Evolutionary conservation across 2,329 filamentous ascomycete genomes (phyloP).

Genomic region (Hansfordia pulvinata): DNA sequence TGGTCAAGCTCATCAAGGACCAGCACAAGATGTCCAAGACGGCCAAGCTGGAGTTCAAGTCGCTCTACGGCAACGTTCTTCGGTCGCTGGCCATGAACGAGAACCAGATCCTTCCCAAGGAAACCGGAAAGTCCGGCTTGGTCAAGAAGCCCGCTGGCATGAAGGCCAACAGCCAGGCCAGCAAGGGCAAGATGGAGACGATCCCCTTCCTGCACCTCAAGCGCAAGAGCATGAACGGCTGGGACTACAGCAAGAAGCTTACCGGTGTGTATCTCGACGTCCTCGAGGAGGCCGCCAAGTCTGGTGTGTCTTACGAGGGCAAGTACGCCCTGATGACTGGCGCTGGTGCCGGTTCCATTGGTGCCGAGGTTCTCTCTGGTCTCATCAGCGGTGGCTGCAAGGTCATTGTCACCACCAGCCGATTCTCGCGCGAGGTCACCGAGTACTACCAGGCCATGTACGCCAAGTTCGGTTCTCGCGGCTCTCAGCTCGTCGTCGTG

Average conservation of each 20-base stretch:
- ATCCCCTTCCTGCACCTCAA: constrained; percentile 97
- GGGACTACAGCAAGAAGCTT: constrained; percentile 99
- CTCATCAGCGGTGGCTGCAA: constrained; percentile 93
- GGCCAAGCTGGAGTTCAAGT: constrained; percentile 92
- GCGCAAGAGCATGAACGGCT: constrained; percentile 83
- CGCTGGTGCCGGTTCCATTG: constrained; percentile 93
- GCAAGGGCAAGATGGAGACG: constrained; percentile 89
- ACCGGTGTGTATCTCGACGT: constrained; percentile 88
- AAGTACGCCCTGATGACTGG: constrained; percentile 98
- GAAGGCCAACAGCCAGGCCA: constrained; percentile 37
- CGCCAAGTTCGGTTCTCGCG: constrained; percentile 80
- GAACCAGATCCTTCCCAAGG: constrained; percentile 86
- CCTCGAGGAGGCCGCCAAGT: constrained; percentile 74
- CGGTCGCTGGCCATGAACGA: constrained; percentile 96
- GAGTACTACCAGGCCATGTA: constrained; percentile 99
- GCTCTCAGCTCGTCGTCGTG: constrained; percentile 93
- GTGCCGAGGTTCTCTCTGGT: constrained; percentile 90
- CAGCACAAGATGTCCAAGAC: constrained; percentile 97
- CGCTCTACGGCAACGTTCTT: constrained; percentile 84
- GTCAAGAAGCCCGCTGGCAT: constrained; percentile 31
- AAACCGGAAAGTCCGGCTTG: constrained; percentile 51
- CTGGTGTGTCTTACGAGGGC: constrained; percentile 81
- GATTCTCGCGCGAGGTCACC: constrained; percentile 93
- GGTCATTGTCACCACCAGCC: constrained; percentile 90
- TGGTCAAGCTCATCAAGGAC: constrained; percentile 97